Evolutionary conservation across 495 filamentous ascomycete species (phyloP).

Genomic region (Daldinia grandis): DNA sequence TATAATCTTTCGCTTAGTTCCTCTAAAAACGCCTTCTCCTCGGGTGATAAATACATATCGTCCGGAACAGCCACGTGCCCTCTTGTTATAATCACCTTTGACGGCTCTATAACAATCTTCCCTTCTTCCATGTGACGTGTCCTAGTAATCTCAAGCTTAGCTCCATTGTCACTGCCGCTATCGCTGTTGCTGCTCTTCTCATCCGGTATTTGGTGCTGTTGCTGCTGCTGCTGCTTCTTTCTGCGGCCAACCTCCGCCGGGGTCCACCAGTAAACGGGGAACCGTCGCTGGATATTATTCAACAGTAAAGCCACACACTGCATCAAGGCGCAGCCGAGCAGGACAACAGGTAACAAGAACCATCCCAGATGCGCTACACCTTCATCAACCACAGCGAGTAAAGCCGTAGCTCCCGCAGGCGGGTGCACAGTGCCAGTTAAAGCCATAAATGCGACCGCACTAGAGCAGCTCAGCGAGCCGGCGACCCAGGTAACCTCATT

Average conservation of each 20-base stretch:
- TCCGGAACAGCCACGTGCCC: conserved; percentile 48
- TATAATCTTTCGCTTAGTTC: conserved; percentile 47
- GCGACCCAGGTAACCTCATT: conserved; percentile 69
- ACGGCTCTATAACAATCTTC: conserved; percentile 28
- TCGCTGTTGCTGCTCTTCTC: conserved; percentile 15
- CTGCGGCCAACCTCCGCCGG: conserved; percentile 51
- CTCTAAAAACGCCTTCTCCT: conserved; percentile 55
- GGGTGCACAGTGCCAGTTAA: conserved; percentile 84
- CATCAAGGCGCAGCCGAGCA: conserved; percentile 73
- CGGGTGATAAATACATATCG: conserved; percentile 48
- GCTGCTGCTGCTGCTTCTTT: conserved; percentile 9
- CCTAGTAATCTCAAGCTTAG: conserved; percentile 20
- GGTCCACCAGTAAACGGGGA: conserved; percentile 83
- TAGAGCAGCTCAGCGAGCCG: conserved; percentile 73
- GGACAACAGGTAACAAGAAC: conserved; percentile 73
- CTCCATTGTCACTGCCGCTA: conserved; percentile 20
- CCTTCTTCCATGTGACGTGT: conserved; percentile 26
- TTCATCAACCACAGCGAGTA: conserved; percentile 74
- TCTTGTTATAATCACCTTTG: conserved; percentile 44
- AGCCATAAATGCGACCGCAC: conserved; percentile 75
- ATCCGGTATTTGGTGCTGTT: neutral
- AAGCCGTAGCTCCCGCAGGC: conserved; percentile 86
- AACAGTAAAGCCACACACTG: conserved; percentile 69
- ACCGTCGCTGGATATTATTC: conserved; percentile 80
- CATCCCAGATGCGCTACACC: conserved; percentile 70